Conservation (phyloP, 192 early-diverging fungal species). For the Linnemannia hyalina region DNA sequence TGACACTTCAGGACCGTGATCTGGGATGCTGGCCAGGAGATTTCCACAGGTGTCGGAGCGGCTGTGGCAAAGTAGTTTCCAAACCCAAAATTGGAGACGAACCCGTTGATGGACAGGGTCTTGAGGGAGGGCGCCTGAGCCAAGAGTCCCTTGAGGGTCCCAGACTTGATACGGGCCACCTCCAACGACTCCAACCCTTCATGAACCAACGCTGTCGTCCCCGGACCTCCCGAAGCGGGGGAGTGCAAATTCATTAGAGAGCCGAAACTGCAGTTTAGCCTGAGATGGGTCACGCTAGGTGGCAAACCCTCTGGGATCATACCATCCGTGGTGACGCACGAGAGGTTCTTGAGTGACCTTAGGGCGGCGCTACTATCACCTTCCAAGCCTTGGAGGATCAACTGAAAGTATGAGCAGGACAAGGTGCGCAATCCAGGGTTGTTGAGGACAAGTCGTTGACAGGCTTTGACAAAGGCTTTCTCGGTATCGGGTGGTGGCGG, state of each 20-base stretch:
- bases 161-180: neutral
- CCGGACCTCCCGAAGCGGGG: no score
- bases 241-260: no score
- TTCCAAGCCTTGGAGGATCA: neutral
- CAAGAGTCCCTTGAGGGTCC: neutral
- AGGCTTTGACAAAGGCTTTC: neutral
- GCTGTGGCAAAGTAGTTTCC: no score
- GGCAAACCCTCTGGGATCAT: no score
- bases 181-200: neutral
- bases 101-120: neutral
- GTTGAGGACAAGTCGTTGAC: neutral
- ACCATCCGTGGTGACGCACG: no score
- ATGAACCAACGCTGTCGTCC: neutral
- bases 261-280: no score
- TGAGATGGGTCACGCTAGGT: no score
- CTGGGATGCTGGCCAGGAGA: neutral
- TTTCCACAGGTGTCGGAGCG: no score
- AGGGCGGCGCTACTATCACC: no score
- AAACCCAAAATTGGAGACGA: neutral
- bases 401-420: neutral
- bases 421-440: neutral
- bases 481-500: no score
- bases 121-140: neutral
- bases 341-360: no score
- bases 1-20: neutral